phyloP scores from a whole-genome alignment of 1,284 basidiomycete species.

The Moesziomyces sp. region DNA sequence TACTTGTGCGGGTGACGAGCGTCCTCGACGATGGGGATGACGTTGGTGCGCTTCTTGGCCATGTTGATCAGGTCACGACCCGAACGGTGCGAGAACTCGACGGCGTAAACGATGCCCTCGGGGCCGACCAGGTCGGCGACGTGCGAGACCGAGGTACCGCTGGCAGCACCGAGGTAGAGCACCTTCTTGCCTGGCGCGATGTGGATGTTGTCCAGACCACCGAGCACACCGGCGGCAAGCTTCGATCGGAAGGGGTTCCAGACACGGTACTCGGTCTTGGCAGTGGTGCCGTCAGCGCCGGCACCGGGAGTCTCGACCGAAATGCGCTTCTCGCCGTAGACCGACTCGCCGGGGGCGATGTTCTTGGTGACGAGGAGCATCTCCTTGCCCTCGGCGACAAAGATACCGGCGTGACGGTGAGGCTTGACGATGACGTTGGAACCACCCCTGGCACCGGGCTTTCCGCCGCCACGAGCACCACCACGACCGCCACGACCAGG shows the following conservation, averaged over 20 bases:
- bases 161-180: slow-evolving; percentile 94
- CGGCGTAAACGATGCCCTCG: slow-evolving; percentile 95
- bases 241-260: slow-evolving; percentile 99
- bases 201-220: slow-evolving; percentile 92
- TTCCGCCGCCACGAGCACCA: slow-evolving; percentile 57
- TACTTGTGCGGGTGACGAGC: slow-evolving; percentile 80
- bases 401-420: slow-evolving; percentile 90
- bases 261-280: slow-evolving; percentile 94
- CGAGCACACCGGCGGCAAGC: slow-evolving; percentile 94
- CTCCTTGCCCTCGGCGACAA: slow-evolving; percentile 77
- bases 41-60: slow-evolving; percentile 99
- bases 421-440: slow-evolving; percentile 85
- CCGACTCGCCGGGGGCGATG: slow-evolving; percentile 94
- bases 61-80: slow-evolving; percentile 98
- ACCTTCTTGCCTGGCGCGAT: slow-evolving; percentile 96
- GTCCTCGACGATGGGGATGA: slow-evolving; percentile 98
- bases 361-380: slow-evolving; percentile 97
- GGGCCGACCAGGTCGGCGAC: slow-evolving; percentile 98
- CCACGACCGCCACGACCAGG: slow-evolving; percentile 39
- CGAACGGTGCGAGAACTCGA: slow-evolving; percentile 96
- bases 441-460: slow-evolving; percentile 73
- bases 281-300: slow-evolving; percentile 74
- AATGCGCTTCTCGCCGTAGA: slow-evolving; percentile 91
- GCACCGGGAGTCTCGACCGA: slow-evolving; percentile 72
- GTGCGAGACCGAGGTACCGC: slow-evolving; percentile 96